Evolutionary conservation across 2,329 filamentous ascomycete species (phyloP).

Genomic region (Exophiala lecanii-corni): DNA sequence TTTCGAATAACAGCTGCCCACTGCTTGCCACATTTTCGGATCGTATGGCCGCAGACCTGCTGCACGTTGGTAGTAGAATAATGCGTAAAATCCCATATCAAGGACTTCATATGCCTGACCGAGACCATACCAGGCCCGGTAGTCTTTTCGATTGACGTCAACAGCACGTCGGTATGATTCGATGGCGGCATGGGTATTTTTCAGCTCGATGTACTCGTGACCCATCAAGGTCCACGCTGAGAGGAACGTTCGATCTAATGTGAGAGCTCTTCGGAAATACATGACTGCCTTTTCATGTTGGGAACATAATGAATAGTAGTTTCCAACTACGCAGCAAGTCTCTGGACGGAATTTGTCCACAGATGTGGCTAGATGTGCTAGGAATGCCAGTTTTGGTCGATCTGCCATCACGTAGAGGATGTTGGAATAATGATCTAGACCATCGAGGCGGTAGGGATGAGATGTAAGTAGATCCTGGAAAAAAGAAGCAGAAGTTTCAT

Average conservation of each 20-base stretch:
- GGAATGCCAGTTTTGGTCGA: constrained; percentile 82
- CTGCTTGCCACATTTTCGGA: constrained; percentile 97
- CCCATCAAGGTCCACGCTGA: constrained; percentile 99
- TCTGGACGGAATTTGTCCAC: constrained; percentile 96
- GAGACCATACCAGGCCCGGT: constrained; percentile 95
- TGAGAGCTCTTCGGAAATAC: constrained; percentile 90
- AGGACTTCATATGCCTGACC: constrained; percentile 96
- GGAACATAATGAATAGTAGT: constrained; percentile 92
- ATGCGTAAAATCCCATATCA: constrained; percentile 94
- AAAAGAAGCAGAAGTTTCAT: constrained; percentile 58
- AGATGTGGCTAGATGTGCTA: constrained; percentile 83
- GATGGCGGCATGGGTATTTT: constrained; percentile 96
- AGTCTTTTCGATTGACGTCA: constrained; percentile 92
- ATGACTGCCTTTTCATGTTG: constrained; percentile 97
- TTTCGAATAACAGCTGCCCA: constrained; percentile 85
- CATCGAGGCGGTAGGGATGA: constrained; percentile 70
- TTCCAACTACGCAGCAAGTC: constrained; percentile 93
- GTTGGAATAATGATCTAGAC: constrained; percentile 93
- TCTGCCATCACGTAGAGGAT: constrained; percentile 90
- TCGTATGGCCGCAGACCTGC: constrained; percentile 92
- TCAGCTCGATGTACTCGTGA: constrained; percentile 97
- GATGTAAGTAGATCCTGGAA: constrained; percentile 66
- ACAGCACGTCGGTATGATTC: constrained; percentile 94
- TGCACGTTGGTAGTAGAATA: constrained; percentile 97
- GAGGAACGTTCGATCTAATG: constrained; percentile 81